Conservation (phyloP, 148 eudicot species). For the Heliamphora exappendiculata region DNA sequence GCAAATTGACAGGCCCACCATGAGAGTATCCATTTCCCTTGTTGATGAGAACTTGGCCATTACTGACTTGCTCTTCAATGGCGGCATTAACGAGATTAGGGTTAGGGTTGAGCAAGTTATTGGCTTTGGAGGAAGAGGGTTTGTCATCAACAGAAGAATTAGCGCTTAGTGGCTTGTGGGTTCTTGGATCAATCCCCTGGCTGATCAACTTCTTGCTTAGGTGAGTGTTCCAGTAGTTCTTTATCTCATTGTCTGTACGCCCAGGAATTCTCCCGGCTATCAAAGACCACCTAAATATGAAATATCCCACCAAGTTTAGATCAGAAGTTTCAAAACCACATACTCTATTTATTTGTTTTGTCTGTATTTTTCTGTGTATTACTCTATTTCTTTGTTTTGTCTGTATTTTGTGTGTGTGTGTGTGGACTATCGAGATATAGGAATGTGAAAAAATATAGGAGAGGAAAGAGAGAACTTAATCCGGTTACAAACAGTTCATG, state of each 20-base stretch:
- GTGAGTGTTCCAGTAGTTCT: slow-evolving; percentile 69
- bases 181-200: slow-evolving; percentile 66
- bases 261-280: slow-evolving; percentile 69
- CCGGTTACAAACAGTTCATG: not conserved
- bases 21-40: slow-evolving; percentile 7
- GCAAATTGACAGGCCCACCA: not conserved
- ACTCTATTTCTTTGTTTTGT: too few relatives aligned
- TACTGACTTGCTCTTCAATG: not conserved
- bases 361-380: too few relatives aligned
- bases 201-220: slow-evolving; percentile 58
- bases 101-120: slow-evolving; percentile 1
- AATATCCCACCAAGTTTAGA: not conserved
- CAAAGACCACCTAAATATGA: slow-evolving; percentile 44
- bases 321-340: not conserved
- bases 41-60: not conserved
- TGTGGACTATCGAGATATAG: too few relatives aligned
- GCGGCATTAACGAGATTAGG: not conserved
- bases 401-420: too few relatives aligned
- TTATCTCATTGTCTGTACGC: slow-evolving; percentile 57
- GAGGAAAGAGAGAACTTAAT: not conserved
- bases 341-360: too few relatives aligned
- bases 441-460: not conserved
- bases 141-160: not conserved
- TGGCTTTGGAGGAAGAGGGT: slow-evolving; percentile 16
- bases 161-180: slow-evolving; percentile 40